phyloP scores from a whole-genome alignment of 306 rosid species.

The Rubus parviflorus region DNA sequence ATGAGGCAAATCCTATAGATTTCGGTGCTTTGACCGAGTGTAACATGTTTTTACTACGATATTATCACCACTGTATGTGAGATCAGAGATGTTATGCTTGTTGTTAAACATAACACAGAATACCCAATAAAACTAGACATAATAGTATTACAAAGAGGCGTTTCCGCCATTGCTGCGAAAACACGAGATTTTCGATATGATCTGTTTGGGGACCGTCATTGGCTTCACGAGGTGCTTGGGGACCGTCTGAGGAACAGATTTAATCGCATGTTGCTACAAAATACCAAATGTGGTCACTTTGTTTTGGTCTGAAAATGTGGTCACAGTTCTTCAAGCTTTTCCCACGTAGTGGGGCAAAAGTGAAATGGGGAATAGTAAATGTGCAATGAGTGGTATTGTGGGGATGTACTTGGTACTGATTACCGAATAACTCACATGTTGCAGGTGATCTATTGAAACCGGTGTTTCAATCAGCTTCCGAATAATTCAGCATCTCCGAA shows the following conservation, averaged over 20 bases:
- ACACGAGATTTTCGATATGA: not conserved
- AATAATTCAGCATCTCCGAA: not conserved
- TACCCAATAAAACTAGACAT: not conserved
- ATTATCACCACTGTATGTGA: not conserved
- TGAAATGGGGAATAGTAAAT: not conserved
- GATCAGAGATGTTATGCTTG: not conserved
- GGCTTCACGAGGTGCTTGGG: too few species aligned
- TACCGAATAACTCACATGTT: not conserved
- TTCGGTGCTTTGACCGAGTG: slow-evolving; percentile 13
- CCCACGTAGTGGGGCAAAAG: not conserved
- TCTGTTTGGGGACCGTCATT: too few species aligned
- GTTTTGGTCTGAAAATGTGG: not conserved
- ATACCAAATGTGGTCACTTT: too few species aligned
- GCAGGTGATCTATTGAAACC: not conserved
- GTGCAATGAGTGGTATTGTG: not conserved
- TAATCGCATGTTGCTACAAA: not conserved
- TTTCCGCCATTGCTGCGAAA: not conserved
- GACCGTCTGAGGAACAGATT: not conserved
- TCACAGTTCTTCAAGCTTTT: not conserved
- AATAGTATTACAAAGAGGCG: not conserved
- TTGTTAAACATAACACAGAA: not conserved
- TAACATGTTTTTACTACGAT: not conserved
- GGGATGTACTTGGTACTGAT: not conserved
- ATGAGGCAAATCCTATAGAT: slow-evolving; percentile 23
- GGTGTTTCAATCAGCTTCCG: not conserved